Evolutionary conservation across 768 basidiomycete genomes (phyloP), one percentile per base, ranked within the genome.

Genomic region (Suillus variegatus): DNA sequence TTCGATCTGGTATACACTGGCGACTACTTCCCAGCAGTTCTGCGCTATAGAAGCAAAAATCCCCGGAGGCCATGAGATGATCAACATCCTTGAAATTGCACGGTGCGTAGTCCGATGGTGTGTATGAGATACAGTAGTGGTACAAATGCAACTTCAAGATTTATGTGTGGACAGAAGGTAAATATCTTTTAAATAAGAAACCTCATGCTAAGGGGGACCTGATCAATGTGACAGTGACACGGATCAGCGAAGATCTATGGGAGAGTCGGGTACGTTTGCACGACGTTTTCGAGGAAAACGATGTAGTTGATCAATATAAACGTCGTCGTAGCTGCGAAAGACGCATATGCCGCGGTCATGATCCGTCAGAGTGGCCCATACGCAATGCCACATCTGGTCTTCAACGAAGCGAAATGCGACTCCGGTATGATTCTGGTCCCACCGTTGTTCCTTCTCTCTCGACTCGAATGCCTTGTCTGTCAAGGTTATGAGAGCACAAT

Each of bases 351-450:
- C 81, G 38, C 76, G 72, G 70, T 86, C 82, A 65, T 82, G 78
- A 66, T 88, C 87, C 28, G 81, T 78, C 65, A 88, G 79, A 35
- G 80, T 82, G n/a, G 86, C 87, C 86, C 85, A 89, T 43, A 89
- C 81, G 73, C 86, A 88, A 65, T 87, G 85, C 88, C 88, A 90
- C n/a, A 72, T 72, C 47, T 49, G 67, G 44, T 80, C 75, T 73
- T 80, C 82, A 49, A 77, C 72, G 65, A 87, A 87, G 67, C 86
- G 87, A 76, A 89, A 76, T 25, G 85, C 87, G 25, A 89, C 76
- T 10, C 73, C 78, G 20, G 68, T 73, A 63, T 79, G 77, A 65
- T 76, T 75, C 64, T 80, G 74, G 46, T 74, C 69, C 78, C 79
- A 80, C 6, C 76, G 72, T 46, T 76, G 70, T 61, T 67, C 73